These are phyloP conservation scores for Globisporangium yorkense DNA, from an alignment of 352 stramenopile genomes.

Conservation along the genomic window DNA sequence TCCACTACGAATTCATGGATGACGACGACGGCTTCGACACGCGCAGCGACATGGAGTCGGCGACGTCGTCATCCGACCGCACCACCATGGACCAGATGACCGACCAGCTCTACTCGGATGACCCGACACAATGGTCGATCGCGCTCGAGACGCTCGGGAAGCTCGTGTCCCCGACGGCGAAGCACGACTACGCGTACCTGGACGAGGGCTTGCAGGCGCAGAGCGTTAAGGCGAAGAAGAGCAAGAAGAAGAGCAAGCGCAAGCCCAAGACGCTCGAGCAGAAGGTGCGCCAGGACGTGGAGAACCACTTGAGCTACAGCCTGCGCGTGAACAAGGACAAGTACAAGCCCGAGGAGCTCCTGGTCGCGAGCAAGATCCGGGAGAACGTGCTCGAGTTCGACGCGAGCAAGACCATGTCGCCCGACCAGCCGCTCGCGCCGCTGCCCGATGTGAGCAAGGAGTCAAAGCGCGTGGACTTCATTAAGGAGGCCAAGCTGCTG, in stretches of 20 bases:
- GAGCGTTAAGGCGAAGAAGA: slow-evolving; percentile 1
- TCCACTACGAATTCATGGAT: slow-evolving; percentile 9
- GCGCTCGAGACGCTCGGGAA: slow-evolving; percentile 41
- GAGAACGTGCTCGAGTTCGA: slow-evolving; percentile 53
- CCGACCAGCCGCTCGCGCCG: slow-evolving; percentile 40
- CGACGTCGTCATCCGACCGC: slow-evolving; percentile 1
- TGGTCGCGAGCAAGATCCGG: slow-evolving; percentile 14
- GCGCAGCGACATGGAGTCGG: slow-evolving; percentile 5
- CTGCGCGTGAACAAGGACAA: slow-evolving; percentile 16
- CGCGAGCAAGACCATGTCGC: slow-evolving; percentile 21
- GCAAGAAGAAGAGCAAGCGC: slow-evolving; percentile 20
- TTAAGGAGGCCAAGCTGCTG: slow-evolving; percentile 41
- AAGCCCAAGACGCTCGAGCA: slow-evolving; percentile 17
- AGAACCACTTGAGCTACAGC: slow-evolving; percentile 33
- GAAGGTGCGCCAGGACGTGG: slow-evolving; percentile 27
- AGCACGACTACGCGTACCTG: slow-evolving; percentile 4
- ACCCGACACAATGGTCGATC: slow-evolving; percentile 28
- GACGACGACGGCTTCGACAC: slow-evolving; percentile 23
- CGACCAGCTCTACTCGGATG: slow-evolving; percentile 32
- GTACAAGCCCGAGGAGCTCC: slow-evolving; percentile 10
- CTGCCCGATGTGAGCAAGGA: slow-evolving; percentile 34
- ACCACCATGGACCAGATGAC: slow-evolving; percentile 20
- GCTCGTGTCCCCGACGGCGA: slow-evolving; percentile 23
- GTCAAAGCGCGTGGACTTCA: slow-evolving; percentile 29
- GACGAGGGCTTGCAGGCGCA: background rate